These are phyloP conservation scores for Coemansia sp. DNA, from an alignment of 192 early-diverging fungal genomes.

Conservation along the genomic window DNA sequence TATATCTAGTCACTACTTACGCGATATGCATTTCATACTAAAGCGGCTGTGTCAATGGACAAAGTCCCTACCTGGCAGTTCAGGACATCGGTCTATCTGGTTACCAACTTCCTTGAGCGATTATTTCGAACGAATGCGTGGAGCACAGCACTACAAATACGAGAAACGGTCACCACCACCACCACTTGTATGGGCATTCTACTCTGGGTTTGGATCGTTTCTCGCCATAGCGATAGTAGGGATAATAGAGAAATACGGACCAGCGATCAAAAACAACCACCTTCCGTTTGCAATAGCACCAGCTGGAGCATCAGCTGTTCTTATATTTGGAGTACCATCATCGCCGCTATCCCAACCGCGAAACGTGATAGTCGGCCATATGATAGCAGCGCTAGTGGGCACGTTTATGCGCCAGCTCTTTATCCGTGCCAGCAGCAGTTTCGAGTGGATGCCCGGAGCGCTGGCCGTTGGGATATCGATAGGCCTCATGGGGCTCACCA, in stretches of 20 bases:
- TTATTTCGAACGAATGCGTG: constrained; percentile 39
- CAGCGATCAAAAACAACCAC: constrained; percentile 38
- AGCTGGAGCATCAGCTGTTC: constrained; percentile 41
- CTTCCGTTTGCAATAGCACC: constrained; percentile 52
- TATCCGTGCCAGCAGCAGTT: constrained; percentile 20
- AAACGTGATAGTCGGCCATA: constrained; percentile 40
- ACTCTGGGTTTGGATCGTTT: constrained; percentile 43
- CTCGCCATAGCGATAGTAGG: constrained; percentile 26
- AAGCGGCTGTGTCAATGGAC: constrained; percentile 35
- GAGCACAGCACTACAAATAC: constrained; percentile 33
- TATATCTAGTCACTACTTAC: background rate
- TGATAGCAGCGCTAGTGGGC: constrained; percentile 38
- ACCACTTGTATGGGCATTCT: constrained; percentile 36
- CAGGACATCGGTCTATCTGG: constrained; percentile 33
- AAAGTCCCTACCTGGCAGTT: constrained; percentile 29
- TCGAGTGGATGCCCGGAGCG: constrained; percentile 45
- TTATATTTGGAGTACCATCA: constrained; percentile 42
- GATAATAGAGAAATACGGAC: constrained; percentile 42
- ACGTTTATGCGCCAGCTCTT: constrained; percentile 48
- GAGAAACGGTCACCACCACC: constrained; percentile 27
- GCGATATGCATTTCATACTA: constrained; percentile 26
- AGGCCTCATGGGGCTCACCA: constrained; percentile 44
- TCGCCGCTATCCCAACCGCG: constrained; percentile 49
- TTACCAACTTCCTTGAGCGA: constrained; percentile 18
- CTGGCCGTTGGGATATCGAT: constrained; percentile 45